Conservation (phyloP, 306 rosid species). For the Lathyrus oleraceus region DNA sequence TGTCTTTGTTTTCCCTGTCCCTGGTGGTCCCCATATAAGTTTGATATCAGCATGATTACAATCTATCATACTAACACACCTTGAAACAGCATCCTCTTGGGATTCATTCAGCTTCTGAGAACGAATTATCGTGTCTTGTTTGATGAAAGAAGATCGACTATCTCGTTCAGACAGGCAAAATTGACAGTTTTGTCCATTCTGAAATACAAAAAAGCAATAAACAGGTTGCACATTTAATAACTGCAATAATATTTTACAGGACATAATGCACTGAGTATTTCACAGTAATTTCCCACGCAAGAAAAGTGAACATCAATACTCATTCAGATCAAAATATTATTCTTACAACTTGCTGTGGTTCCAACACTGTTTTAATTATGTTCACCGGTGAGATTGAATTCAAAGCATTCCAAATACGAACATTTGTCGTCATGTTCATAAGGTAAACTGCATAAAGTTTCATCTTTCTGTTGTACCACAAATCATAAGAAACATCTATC, state of each 20-base stretch:
- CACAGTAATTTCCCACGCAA: not conserved
- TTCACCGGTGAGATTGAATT: too few relatives aligned
- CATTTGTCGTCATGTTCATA: too few relatives aligned
- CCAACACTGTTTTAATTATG: slow-evolving; percentile 36
- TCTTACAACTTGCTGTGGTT: slow-evolving; percentile 31
- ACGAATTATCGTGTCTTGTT: not conserved
- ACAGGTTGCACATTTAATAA: not conserved
- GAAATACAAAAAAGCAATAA: not conserved
- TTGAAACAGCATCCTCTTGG: slow-evolving; percentile 40
- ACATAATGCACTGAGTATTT: not conserved
- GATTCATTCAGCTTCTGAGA: slow-evolving; percentile 33
- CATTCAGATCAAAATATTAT: not conserved
- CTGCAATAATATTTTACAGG: not conserved
- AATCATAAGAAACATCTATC: too few relatives aligned
- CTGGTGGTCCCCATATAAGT: slow-evolving; percentile 63
- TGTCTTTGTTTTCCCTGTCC: slow-evolving; percentile 5
- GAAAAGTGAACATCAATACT: not conserved
- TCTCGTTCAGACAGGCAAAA: not conserved
- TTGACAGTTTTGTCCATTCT: not conserved
- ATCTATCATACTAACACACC: slow-evolving; percentile 38
- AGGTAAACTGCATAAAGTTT: too few relatives aligned
- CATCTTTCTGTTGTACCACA: too few relatives aligned
- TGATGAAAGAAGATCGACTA: not conserved
- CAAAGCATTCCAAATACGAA: too few relatives aligned
- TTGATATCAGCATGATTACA: slow-evolving; percentile 33